Evolutionary conservation across 352 stramenopile genomes (phyloP).

Genomic region (Pythium rhizo-oryzae): DNA sequence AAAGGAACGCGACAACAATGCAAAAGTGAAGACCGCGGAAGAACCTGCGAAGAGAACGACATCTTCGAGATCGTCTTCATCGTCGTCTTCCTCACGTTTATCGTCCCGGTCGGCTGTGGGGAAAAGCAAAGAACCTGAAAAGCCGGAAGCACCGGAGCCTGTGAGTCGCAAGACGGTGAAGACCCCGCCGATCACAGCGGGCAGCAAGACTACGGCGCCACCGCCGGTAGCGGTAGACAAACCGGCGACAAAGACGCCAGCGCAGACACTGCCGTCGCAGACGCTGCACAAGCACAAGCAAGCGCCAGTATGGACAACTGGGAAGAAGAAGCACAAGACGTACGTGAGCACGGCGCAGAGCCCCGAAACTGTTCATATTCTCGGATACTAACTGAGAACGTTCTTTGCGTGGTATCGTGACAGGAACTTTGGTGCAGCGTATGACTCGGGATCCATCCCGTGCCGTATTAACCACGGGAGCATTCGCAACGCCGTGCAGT

Average conservation of each 20-base stretch:
- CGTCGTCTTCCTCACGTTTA: constrained; percentile 8
- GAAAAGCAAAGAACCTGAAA: constrained; percentile 21
- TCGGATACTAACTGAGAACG: neutral
- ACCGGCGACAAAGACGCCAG: constrained; percentile 16
- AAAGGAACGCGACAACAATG: constrained; percentile 23
- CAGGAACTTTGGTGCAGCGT: constrained; percentile 73
- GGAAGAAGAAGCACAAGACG: constrained; percentile 82
- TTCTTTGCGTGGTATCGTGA: neutral
- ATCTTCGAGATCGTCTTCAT: constrained; percentile 22
- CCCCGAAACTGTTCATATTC: neutral
- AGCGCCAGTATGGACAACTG: constrained; percentile 61
- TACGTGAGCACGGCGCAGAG: constrained; percentile 16
- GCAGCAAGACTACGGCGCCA: neutral
- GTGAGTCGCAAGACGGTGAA: constrained; percentile 29
- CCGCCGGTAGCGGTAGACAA: constrained; percentile 12
- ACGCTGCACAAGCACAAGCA: constrained; percentile 77
- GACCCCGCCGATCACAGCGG: constrained; percentile 9
- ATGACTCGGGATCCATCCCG: constrained; percentile 68
- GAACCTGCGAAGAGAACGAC: constrained; percentile 12
- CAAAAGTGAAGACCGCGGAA: constrained; percentile 15
- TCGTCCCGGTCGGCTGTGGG: neutral
- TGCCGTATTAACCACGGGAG: constrained; percentile 82
- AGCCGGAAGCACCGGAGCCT: constrained; percentile 23
- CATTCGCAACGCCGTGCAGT: constrained; percentile 76
- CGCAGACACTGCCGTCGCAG: constrained; percentile 52